Evolutionary conservation across 148 eudicot genomes (phyloP).

Genomic region (Camellia sinensis): DNA sequence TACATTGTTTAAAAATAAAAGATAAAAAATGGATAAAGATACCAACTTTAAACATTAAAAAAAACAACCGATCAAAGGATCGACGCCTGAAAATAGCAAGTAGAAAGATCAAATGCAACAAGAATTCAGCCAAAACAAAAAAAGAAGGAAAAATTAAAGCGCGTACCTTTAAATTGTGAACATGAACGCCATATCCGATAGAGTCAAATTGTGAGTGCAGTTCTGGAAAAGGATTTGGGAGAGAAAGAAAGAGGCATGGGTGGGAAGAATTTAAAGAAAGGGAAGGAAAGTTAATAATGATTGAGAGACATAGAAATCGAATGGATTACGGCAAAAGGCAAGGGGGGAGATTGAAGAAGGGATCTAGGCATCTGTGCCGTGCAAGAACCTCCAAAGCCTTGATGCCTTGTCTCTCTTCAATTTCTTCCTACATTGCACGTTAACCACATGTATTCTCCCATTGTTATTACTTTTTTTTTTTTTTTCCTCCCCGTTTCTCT

Average conservation of each 20-base stretch:
- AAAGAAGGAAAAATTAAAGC: not conserved
- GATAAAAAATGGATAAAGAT: not conserved
- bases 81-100: not conserved
- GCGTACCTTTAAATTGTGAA: slow-evolving; percentile 23
- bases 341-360: slow-evolving; percentile 42
- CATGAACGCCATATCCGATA: not conserved
- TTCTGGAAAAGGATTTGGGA: not conserved
- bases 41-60: slow-evolving; percentile 14
- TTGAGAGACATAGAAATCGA: slow-evolving; percentile 29
- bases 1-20: not conserved
- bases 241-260: not conserved
- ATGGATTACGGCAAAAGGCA: slow-evolving; percentile 75
- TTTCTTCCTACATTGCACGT: slow-evolving; percentile 64
- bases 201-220: slow-evolving; percentile 1
- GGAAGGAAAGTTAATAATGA: not conserved
- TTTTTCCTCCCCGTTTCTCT: no score
- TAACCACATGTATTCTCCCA: slow-evolving; percentile 33
- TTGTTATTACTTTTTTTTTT: not conserved
- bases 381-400: slow-evolving; percentile 57
- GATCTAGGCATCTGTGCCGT: slow-evolving; percentile 70
- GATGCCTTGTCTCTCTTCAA: slow-evolving; percentile 28
- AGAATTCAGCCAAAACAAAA: not conserved
- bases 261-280: slow-evolving; percentile 3
- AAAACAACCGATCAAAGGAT: slow-evolving; percentile 14
- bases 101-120: not conserved